Percentiles rank a stretch among this genome's conserved stretches.
Conservation (phyloP, 192 early-diverging fungal species). For the Chytriomyces confervae region DNA sequence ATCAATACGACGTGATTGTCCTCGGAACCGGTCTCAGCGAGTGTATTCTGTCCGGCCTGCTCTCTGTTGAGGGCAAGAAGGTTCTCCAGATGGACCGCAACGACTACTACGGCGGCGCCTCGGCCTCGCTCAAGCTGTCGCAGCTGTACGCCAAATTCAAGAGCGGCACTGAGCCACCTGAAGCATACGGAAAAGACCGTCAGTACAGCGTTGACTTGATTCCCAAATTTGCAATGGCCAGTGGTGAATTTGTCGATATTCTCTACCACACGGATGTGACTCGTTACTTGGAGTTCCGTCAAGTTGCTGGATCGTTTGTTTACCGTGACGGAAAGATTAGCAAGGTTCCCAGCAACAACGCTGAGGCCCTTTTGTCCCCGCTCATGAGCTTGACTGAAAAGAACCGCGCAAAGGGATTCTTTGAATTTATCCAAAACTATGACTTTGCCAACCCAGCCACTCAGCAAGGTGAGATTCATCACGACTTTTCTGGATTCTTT, state of each 20-base stretch:
- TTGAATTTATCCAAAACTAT: conserved; percentile 91
- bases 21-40: conserved; percentile 57
- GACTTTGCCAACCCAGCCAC: conserved; percentile 72
- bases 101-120: conserved; percentile 90
- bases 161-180: conserved; percentile 27
- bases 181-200: conserved; percentile 82
- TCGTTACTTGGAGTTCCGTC: conserved; percentile 96
- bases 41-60: conserved; percentile 53
- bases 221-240: conserved; percentile 99
- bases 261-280: conserved; percentile 98
- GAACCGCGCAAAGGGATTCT: conserved; percentile 88
- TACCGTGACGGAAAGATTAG: conserved; percentile 87
- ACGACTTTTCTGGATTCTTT: background rate
- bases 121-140: conserved; percentile 86
- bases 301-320: conserved; percentile 91
- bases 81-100: background rate
- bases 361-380: conserved; percentile 83
- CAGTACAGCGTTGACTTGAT: conserved; percentile 98
- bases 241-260: conserved; percentile 92
- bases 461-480: conserved; percentile 50
- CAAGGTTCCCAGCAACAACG: conserved; percentile 92
- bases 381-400: conserved; percentile 95
- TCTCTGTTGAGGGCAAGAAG: conserved; percentile 57
- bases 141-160: conserved; percentile 58
- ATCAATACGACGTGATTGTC: conserved; percentile 42